Percentiles rank a stretch among this genome's conserved stretches.
phyloP scores from a whole-genome alignment of 768 basidiomycete species.

The Termitomyces sp. region DNA sequence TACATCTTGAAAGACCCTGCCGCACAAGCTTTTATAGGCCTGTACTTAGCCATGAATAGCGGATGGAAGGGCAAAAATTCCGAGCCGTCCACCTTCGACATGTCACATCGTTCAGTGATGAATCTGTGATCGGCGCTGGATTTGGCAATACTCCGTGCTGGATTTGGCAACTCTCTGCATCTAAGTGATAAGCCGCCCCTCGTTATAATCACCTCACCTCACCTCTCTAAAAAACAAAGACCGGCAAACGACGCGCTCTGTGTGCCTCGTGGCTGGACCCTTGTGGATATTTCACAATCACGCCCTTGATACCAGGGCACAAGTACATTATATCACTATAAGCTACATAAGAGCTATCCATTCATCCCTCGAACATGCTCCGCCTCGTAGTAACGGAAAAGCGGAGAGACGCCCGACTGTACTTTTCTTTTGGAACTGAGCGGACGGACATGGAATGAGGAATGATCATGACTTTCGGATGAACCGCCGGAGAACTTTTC shows the following conservation, averaged over 20 bases:
- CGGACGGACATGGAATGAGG: not conserved
- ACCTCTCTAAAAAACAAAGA: slow-evolving; percentile 4
- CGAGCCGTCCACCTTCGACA: slow-evolving; percentile 13
- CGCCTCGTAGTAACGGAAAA: slow-evolving; percentile 8
- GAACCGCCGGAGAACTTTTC: slow-evolving; percentile 1
- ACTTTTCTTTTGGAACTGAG: slow-evolving; percentile 5
- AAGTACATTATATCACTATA: not conserved
- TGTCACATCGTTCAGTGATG: slow-evolving; percentile 18
- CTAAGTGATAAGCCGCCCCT: slow-evolving; percentile 14
- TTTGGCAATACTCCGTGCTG: slow-evolving; percentile 4
- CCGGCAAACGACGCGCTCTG: not conserved
- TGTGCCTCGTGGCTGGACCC: slow-evolving; percentile 2
- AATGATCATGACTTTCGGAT: slow-evolving; percentile 5
- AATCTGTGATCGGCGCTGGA: slow-evolving; percentile 10
- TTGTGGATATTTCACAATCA: not conserved
- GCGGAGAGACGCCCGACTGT: slow-evolving; percentile 2
- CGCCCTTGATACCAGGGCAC: not conserved
- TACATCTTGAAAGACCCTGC: not conserved
- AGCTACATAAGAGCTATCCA: not conserved
- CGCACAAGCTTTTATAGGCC: slow-evolving; percentile 14
- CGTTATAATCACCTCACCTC: slow-evolving; percentile 23
- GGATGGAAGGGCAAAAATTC: slow-evolving; percentile 13
- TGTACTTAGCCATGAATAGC: slow-evolving; percentile 16
- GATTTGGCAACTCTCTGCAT: slow-evolving; percentile 3
- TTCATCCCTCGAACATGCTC: slow-evolving; percentile 9